Percentiles rank a stretch among this genome's conserved stretches.
Evolutionary conservation across 495 filamentous ascomycete species (phyloP).

Genomic region (Penicillium cinerascens): DNA sequence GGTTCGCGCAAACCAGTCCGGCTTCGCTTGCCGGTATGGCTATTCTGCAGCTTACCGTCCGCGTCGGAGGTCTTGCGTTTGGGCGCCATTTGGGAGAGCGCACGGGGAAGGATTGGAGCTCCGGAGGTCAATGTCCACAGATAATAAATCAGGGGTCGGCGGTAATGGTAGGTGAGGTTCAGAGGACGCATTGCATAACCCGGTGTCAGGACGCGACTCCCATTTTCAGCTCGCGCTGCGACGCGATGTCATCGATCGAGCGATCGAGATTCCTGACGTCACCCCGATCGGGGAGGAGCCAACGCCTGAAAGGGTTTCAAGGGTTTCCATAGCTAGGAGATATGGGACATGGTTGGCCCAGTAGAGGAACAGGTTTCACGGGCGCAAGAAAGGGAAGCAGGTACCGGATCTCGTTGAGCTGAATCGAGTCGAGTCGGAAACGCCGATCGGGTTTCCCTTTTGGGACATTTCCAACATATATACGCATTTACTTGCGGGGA

Average conservation of each 20-base stretch:
- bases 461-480: too few species aligned
- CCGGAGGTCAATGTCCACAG: background rate
- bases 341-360: conserved; percentile 17
- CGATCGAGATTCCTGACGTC: conserved; percentile 27
- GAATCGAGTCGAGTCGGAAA: too few species aligned
- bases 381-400: too few species aligned
- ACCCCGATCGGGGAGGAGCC: conserved; percentile 16
- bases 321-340: conserved; percentile 2
- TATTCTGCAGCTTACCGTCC: conserved; percentile 7
- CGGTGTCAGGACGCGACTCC: background rate
- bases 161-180: background rate
- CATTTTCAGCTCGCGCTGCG: background rate
- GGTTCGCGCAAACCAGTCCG: conserved; percentile 19
- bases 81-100: conserved; percentile 18
- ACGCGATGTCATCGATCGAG: conserved; percentile 22
- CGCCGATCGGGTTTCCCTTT: too few species aligned
- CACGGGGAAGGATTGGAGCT: background rate
- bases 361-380: background rate
- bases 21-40: conserved; percentile 16
- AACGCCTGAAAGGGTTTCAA: background rate
- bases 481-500: too few species aligned
- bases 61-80: conserved; percentile 28
- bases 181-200: conserved; percentile 1
- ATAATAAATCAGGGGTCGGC: background rate
- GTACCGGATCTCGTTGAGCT: too few species aligned